Base-by-base conservation (phyloP, 2,329 filamentous ascomycete genomes). In the Exophiala lecanii-corni region DNA sequence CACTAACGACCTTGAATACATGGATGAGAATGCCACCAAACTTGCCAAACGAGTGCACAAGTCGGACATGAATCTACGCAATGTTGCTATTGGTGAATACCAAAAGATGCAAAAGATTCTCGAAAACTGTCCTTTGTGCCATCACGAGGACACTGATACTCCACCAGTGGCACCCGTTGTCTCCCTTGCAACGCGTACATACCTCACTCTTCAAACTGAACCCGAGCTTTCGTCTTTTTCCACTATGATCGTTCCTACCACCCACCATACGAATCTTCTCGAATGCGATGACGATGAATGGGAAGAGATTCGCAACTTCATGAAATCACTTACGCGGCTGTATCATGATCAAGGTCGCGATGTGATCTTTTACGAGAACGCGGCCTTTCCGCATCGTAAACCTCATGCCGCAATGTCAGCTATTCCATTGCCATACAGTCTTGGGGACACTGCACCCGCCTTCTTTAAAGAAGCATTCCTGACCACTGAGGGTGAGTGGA, bases 261-360 rank as follows among this genome's bases (percentile, higher is more conserved):
- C 89, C 55, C 92, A 98, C 62, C 82, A 83, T 39, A 81, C 75
- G 17, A 98, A 97, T 62, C 78, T 98, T 0, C 72, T 98, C n/a
- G 91, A 96, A 64, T 98, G 92, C 64, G 91, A 97, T 64, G 91
- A 98, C 59, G 92, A 98, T 60, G 92, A 98, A 63, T 98, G 94
- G 94, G 92, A 98, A 61, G 92, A 98, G 66, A 83, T 98, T 4
- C 85, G 92, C 55, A 98, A 98, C 64, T 98, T 98, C 62, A 97
- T 97, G 91, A 98, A 98, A 70, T 85, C 81, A 45, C 74, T 98
- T 15, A 96, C 85, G 3, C 81, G 91, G 33, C 84, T 96, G 79
- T 98, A 97, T 66, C 88, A 94, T 67, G 85, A 89, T 32, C 88
- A 94, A 63, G 89, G 89, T 9, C 84, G 86, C 39, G 87, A 92